Conservation (phyloP, 2,329 filamentous ascomycete species). For the Verticillium nonalfalfae region DNA sequence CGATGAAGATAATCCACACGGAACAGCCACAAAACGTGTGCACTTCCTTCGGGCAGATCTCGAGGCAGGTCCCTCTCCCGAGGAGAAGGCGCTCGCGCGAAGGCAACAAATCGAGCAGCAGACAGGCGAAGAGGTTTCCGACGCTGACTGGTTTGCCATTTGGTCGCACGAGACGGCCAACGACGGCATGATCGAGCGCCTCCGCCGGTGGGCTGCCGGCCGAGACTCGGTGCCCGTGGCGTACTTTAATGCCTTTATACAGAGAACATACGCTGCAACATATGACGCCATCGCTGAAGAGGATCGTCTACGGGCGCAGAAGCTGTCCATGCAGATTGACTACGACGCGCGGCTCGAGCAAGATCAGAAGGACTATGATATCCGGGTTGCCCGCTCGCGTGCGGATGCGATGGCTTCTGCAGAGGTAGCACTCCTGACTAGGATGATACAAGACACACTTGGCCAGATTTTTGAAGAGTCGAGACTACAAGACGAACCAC, state of each 20-base stretch:
- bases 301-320: conserved; percentile 4
- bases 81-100: conserved; percentile 3
- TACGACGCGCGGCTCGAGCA: background rate
- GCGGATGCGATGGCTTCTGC: background rate
- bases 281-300: conserved; percentile 8
- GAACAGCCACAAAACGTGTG: background rate
- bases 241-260: conserved; percentile 8
- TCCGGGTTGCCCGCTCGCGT: background rate
- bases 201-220: conserved; percentile 9
- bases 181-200: conserved; percentile 8
- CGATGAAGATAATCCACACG: background rate
- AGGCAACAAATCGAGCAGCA: conserved; percentile 5
- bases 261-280: conserved; percentile 4
- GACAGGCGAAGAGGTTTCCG: conserved; percentile 7
- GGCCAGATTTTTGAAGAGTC: too few species aligned
- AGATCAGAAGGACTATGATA: background rate
- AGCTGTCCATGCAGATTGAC: background rate
- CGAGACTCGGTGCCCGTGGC: conserved; percentile 5
- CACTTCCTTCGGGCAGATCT: background rate
- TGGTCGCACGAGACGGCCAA: conserved; percentile 8
- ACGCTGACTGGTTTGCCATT: conserved; percentile 6
- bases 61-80: background rate
- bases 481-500: background rate
- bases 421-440: background rate
- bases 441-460: background rate